Percentiles rank a stretch among this genome's conserved stretches.
phyloP scores from a whole-genome alignment of 2,329 filamentous ascomycete genomes.

The Ascochyta fabae region DNA sequence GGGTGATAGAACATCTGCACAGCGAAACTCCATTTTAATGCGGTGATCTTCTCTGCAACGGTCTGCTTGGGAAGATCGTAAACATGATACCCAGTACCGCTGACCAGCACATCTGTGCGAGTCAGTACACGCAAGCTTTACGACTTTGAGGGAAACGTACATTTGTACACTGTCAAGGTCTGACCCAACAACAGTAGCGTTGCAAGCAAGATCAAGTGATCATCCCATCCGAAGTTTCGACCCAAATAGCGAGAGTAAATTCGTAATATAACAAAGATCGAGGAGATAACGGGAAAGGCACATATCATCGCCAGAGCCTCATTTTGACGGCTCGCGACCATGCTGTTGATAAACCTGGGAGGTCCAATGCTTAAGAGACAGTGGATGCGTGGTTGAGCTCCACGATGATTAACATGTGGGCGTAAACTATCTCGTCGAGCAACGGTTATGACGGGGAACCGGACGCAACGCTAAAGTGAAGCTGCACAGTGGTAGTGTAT shows the following conservation, averaged over 20 bases:
- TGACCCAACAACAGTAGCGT: constrained; percentile 33
- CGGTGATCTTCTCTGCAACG: constrained; percentile 33
- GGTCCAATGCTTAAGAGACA: neutral
- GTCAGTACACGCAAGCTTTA: neutral
- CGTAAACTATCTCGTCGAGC: neutral
- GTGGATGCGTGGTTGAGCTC: neutral
- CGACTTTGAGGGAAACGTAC: constrained; percentile 15
- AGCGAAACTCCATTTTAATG: constrained; percentile 43
- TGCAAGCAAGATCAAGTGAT: constrained; percentile 39
- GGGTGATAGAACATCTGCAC: constrained; percentile 50
- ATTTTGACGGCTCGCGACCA: constrained; percentile 39
- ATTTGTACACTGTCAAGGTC: constrained; percentile 34
- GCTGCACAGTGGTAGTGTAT: neutral
- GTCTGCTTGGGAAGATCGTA: constrained; percentile 41
- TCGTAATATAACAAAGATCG: constrained; percentile 36
- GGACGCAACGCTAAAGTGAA: neutral
- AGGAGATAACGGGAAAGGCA: constrained; percentile 37
- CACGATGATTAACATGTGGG: constrained; percentile 3
- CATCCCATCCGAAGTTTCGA: constrained; percentile 44
- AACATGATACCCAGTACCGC: constrained; percentile 42
- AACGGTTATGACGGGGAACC: neutral
- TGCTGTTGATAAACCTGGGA: constrained; percentile 5
- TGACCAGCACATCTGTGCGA: constrained; percentile 35
- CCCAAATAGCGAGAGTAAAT: constrained; percentile 38
- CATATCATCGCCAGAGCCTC: constrained; percentile 35